A percentile compares a stretch with the other conserved stretches of the same genome.
These are phyloP conservation scores for Lanmaoa pseudosensibilis DNA, from an alignment of 768 basidiomycete species.

Conservation along the genomic window DNA sequence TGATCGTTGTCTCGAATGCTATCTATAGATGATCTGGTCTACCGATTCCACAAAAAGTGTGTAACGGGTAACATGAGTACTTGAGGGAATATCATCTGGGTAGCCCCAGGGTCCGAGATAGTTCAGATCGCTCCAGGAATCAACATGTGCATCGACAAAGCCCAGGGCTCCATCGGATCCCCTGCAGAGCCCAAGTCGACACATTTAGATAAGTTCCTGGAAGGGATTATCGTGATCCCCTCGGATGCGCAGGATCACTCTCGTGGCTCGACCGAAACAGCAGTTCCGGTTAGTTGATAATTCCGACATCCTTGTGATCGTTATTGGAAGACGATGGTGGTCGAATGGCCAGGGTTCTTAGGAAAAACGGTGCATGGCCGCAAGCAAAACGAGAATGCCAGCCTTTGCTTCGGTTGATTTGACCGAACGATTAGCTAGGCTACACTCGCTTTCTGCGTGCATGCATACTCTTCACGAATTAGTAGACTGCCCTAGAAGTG, in stretches of 20 bases:
- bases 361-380: background rate
- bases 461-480: background rate
- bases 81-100: background rate
- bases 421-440: background rate
- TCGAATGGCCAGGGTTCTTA: background rate
- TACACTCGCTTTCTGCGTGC: background rate
- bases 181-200: slow-evolving; percentile 10
- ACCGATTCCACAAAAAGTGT: slow-evolving; percentile 4
- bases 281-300: background rate
- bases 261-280: background rate
- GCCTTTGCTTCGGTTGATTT: background rate
- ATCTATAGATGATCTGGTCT: slow-evolving; percentile 7
- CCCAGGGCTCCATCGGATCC: slow-evolving; percentile 10
- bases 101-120: background rate
- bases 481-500: background rate
- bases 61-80: slow-evolving; percentile 2
- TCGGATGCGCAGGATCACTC: slow-evolving; percentile 16
- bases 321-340: background rate
- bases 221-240: slow-evolving; percentile 6
- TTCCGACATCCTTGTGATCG: background rate
- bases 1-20: background rate
- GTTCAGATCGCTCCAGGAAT: slow-evolving; percentile 13
- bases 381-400: background rate
- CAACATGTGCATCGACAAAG: slow-evolving; percentile 4
- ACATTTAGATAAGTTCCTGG: background rate